These are phyloP conservation scores for Cenchrus fungigraminus DNA, from an alignment of 176 grass and related monocot species.

Conservation along the genomic window DNA sequence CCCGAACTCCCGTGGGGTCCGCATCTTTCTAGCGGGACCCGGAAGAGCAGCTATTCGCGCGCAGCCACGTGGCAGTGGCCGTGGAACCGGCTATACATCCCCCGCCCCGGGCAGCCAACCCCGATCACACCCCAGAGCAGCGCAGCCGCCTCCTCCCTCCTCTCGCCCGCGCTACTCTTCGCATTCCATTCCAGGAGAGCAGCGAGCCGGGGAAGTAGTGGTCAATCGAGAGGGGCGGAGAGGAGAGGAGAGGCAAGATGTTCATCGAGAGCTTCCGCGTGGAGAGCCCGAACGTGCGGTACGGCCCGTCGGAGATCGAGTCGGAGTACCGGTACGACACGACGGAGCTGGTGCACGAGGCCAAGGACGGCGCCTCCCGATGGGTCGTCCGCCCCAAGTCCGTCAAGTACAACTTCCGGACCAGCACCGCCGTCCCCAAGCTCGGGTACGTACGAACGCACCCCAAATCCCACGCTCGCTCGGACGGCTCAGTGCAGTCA, in stretches of 20 bases:
- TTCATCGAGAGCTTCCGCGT: constrained; percentile 97
- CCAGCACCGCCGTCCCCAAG: constrained; percentile 74
- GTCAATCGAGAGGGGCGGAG: background rate
- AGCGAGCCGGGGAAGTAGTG: background rate
- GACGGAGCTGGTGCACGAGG: constrained; percentile 92
- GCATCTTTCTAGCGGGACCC: background rate
- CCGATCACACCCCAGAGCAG: constrained; percentile 23
- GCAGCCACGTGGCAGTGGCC: constrained; percentile 5
- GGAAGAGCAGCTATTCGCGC: background rate
- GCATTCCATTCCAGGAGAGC: background rate
- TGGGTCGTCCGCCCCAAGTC: constrained; percentile 88
- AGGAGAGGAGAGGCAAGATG: constrained; percentile 49
- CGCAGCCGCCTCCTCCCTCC: background rate
- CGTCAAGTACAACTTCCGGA: constrained; percentile 87
- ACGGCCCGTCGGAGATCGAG: constrained; percentile 77
- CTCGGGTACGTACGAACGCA: constrained; percentile 58
- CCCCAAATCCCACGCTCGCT: background rate
- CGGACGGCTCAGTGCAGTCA: too few relatives aligned
- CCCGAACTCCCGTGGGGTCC: background rate
- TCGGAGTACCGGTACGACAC: constrained; percentile 92
- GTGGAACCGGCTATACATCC: constrained; percentile 40
- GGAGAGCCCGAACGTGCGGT: constrained; percentile 83
- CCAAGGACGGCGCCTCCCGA: constrained; percentile 63
- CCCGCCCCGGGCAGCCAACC: background rate
- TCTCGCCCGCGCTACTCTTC: background rate